A percentile compares a stretch with the other conserved stretches of the same genome.
These are phyloP conservation scores for Rhynchospora tenuis DNA, from an alignment of 176 grass and related monocot genomes.

Conservation along the genomic window DNA sequence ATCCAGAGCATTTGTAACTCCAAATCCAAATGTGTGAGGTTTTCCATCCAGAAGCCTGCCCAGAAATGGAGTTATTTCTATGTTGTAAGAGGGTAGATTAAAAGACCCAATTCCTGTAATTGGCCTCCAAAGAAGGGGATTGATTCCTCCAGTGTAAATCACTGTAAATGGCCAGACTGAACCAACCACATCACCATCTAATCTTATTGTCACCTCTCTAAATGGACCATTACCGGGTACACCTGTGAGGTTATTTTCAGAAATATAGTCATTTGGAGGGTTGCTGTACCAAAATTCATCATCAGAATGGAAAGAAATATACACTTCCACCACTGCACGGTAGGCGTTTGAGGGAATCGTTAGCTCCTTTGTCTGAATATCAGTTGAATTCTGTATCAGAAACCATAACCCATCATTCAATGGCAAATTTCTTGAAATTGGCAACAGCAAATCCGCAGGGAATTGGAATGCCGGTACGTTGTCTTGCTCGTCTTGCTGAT, in stretches of 20 bases:
- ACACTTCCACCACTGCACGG: slow-evolving; percentile 54
- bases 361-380: slow-evolving; percentile 37
- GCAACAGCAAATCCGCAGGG: slow-evolving; percentile 43
- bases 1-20: slow-evolving; percentile 49
- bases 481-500: background rate
- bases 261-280: slow-evolving; percentile 39
- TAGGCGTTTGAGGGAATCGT: slow-evolving; percentile 52
- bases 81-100: slow-evolving; percentile 61
- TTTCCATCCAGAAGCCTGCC: slow-evolving; percentile 49
- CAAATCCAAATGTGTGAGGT: slow-evolving; percentile 47
- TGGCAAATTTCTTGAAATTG: slow-evolving; percentile 46
- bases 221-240: slow-evolving; percentile 43
- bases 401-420: slow-evolving; percentile 58
- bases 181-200: slow-evolving; percentile 45
- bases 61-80: slow-evolving; percentile 76
- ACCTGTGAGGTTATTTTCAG: slow-evolving; percentile 27
- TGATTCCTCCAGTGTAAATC: slow-evolving; percentile 68
- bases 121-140: slow-evolving; percentile 60
- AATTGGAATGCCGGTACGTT: background rate
- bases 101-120: slow-evolving; percentile 83
- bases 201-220: slow-evolving; percentile 31
- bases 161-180: slow-evolving; percentile 70
- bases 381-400: slow-evolving; percentile 26
- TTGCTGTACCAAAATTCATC: slow-evolving; percentile 62
- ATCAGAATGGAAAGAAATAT: slow-evolving; percentile 45